These are phyloP conservation scores for Eucalyptus tenuipes DNA, from an alignment of 345 rosid genomes.

Conservation along the genomic window DNA sequence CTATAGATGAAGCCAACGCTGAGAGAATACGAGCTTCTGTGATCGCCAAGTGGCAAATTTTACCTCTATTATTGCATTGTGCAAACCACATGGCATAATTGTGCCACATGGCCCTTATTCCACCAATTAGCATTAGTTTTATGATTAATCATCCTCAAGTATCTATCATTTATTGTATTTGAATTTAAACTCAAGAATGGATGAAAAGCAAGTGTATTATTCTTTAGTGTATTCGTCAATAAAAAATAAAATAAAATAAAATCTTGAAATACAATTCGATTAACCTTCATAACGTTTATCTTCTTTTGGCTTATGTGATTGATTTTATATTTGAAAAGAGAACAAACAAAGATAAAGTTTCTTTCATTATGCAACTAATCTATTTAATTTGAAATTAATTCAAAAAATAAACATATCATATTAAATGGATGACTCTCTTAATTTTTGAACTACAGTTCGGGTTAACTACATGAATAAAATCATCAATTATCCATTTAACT, in stretches of 20 bases:
- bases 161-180: neutral
- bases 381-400: neutral
- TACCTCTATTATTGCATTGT: too few relatives aligned
- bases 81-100: neutral
- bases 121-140: too few relatives aligned
- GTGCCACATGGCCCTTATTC: neutral
- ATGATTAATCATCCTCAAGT: neutral
- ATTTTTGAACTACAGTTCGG: neutral
- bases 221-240: neutral
- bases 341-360: neutral
- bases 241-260: too few relatives aligned
- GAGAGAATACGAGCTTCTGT: too few relatives aligned
- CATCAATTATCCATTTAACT: too few relatives aligned
- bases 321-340: neutral
- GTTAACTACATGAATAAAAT: neutral
- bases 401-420: neutral
- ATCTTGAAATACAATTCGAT: neutral
- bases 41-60: too few relatives aligned
- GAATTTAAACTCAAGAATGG: neutral
- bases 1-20: fast-evolving
- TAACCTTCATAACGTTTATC: neutral
- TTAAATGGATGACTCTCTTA: neutral
- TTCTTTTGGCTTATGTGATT: neutral
- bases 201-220: neutral
- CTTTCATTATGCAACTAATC: neutral